phyloP scores from a whole-genome alignment of 768 basidiomycete species.

The Filobasidium floriforme region DNA sequence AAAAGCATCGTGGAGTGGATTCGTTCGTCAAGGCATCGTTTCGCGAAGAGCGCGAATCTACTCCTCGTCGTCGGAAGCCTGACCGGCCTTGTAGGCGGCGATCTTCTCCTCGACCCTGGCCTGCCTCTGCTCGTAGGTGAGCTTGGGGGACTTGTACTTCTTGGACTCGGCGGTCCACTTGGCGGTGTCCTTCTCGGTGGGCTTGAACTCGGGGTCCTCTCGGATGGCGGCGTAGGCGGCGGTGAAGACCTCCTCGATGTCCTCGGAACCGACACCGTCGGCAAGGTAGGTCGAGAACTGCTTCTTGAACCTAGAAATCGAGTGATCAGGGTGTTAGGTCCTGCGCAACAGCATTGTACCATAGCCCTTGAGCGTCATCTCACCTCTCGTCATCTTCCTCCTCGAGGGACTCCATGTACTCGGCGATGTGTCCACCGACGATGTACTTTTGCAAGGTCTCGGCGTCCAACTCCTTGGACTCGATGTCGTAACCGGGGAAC shows the following conservation, averaged over 20 bases:
- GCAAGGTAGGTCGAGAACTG: constrained; percentile 93
- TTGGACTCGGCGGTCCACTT: constrained; percentile 74
- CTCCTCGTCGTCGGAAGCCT: constrained; percentile 26
- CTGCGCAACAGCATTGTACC: background rate
- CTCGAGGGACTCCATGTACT: constrained; percentile 99
- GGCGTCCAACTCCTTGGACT: constrained; percentile 83
- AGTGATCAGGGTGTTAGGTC: background rate
- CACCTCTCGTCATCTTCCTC: constrained; percentile 91
- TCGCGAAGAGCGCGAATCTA: background rate
- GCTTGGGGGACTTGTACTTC: constrained; percentile 62
- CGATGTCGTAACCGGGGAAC: constrained; percentile 94
- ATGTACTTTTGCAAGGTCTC: constrained; percentile 97
- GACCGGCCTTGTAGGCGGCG: constrained; percentile 70
- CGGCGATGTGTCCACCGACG: constrained; percentile 91
- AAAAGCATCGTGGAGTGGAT: background rate
- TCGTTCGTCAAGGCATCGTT: background rate
- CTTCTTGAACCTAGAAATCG: constrained; percentile 68
- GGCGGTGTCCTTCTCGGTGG: constrained; percentile 77
- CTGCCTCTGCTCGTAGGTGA: constrained; percentile 69
- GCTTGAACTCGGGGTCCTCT: constrained; percentile 83
- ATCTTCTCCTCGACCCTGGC: constrained; percentile 79
- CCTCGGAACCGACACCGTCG: constrained; percentile 88
- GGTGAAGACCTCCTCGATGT: constrained; percentile 91
- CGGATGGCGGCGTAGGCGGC: constrained; percentile 93
- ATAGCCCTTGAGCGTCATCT: background rate